Conservation (phyloP, 306 rosid genomes). For the Trichosanthes truncata region DNA sequence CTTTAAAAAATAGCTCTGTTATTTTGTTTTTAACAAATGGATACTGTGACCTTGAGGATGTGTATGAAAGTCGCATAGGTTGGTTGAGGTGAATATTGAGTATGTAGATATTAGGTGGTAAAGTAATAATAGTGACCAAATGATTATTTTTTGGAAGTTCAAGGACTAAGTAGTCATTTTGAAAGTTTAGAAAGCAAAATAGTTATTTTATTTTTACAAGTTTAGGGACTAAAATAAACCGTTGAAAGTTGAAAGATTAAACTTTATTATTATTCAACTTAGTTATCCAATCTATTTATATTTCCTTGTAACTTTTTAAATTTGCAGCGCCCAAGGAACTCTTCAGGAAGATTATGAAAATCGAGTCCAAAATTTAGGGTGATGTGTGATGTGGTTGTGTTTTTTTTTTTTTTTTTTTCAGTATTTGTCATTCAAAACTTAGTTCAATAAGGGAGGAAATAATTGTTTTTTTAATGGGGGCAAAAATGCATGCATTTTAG, state of each 20-base stretch:
- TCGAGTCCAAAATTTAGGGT: not conserved
- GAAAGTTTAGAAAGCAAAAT: too few relatives aligned
- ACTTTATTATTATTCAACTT: not conserved
- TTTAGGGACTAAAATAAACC: too few relatives aligned
- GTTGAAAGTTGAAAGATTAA: too few relatives aligned
- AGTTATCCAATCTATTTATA: not conserved
- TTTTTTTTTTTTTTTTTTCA: not conserved
- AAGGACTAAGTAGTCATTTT: too few relatives aligned
- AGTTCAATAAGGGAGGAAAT: not conserved
- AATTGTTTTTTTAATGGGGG: not conserved
- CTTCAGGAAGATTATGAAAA: slow-evolving; percentile 32
- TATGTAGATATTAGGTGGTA: not conserved
- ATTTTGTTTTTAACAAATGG: too few relatives aligned
- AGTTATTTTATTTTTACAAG: too few relatives aligned
- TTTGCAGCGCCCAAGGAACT: slow-evolving; percentile 53
- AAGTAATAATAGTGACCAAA: too few relatives aligned
- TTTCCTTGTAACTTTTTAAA: not conserved
- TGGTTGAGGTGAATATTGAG: not conserved
- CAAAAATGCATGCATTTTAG: not conserved
- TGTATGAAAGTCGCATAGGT: not conserved
- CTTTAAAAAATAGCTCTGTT: too few relatives aligned
- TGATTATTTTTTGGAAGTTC: too few relatives aligned
- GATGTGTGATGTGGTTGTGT: not conserved
- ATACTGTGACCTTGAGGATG: too few relatives aligned
- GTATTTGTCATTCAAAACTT: not conserved